Evolutionary conservation across 257 asterid species (phyloP), one percentile per base, ranked within the genome.

Genomic region (Solanum acaule): DNA sequence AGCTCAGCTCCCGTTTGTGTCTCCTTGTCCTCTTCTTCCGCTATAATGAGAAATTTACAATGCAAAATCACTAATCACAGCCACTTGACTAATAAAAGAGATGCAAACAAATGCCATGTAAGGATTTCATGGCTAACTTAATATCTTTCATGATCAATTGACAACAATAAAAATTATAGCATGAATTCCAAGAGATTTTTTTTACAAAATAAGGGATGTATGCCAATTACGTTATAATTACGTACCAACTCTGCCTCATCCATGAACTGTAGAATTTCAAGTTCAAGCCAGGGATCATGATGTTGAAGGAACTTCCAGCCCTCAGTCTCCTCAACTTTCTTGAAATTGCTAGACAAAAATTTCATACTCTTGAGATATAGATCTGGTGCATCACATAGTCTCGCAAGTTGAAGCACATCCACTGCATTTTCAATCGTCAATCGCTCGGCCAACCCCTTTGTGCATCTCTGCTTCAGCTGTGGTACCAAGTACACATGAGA

Each of bases 361-460:
- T 92, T 95, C 98, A 96, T 91, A 92, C 95, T 93, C 91, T 88
- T 93, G 77, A 97, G 93, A 89, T 91, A 88, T 49, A 97, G 96
- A 93, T 95, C 95, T 14, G 99, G 98, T 22, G 98, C 98, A 67
- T 96, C 95, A 89, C 98, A 97, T 83, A 96, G 77, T 73, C 98
- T 90, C 2, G 99, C 97, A 15, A 97, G 97, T 94, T 97, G 98
- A 77, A 97, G 95, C 78, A 96, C 70, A 27, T 97, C 99, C 87
- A 97, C 98, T 16, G 93, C 96, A 72, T 95, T 95, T 14, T 93
- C 96, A 18, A 87, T 73, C 6, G 81, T 94, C 91, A 97, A 86
- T 49, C 86, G 78, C 11, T 93, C 83, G 0, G 90, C 91, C 85
- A 96, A 90, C 3, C 95, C 96, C 85, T 87, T 95, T 6, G 93